Conservation (phyloP, 2,329 filamentous ascomycete species). For the Bipolaris cookei region DNA sequence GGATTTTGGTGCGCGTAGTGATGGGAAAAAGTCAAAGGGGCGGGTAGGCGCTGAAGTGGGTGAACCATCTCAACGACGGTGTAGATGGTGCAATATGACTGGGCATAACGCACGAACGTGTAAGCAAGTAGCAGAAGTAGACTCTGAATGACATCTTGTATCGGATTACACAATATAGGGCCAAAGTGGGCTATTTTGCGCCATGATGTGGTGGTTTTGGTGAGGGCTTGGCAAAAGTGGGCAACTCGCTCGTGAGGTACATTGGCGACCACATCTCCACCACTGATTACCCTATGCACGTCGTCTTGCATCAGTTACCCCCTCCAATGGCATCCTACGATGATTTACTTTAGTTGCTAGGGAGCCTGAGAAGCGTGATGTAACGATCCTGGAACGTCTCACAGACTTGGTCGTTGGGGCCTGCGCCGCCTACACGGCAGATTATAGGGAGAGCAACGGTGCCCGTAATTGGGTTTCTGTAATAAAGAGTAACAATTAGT, state of each 20-base stretch:
- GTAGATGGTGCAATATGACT: not conserved
- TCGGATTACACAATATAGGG: not conserved
- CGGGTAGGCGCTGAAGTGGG: no score
- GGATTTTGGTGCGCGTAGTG: not conserved
- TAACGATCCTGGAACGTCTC: slow-evolving; percentile 69
- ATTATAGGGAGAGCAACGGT: slow-evolving; percentile 22
- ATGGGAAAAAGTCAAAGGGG: no score
- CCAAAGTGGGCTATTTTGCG: not conserved
- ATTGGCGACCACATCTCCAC: not conserved
- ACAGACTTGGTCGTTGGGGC: slow-evolving; percentile 69
- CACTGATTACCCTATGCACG: not conserved
- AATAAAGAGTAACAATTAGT: slow-evolving; percentile 1
- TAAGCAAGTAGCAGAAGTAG: not conserved
- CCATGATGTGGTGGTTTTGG: no score
- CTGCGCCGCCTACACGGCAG: slow-evolving; percentile 24
- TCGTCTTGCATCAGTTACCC: not conserved
- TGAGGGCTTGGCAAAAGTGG: no score
- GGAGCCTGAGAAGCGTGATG: slow-evolving; percentile 47
- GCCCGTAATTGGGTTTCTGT: slow-evolving; percentile 18
- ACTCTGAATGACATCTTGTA: not conserved
- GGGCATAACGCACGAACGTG: not conserved
- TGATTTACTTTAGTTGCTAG: not conserved
- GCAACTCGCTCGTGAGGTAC: no score
- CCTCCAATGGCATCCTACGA: not conserved
- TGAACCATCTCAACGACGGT: no score